Evolutionary conservation across 2,329 filamentous ascomycete species (phyloP).

Genomic region (Trichoderma sp.): DNA sequence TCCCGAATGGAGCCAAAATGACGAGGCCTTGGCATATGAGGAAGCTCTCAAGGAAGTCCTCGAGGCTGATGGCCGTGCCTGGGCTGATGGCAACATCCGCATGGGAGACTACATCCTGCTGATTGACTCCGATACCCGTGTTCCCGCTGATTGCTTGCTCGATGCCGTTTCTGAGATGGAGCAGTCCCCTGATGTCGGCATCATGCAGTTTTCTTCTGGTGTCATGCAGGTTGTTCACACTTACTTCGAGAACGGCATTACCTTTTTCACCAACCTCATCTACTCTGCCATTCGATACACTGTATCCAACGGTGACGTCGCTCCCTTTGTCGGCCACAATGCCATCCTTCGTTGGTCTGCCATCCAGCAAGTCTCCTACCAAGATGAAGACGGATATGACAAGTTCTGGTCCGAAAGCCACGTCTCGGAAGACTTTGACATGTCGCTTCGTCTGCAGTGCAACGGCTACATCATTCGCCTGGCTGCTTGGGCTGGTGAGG

Average conservation of each 20-base stretch:
- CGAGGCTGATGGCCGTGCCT: constrained; percentile 65
- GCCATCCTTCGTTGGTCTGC: constrained; percentile 73
- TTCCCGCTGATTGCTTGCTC: constrained; percentile 71
- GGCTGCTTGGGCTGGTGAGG: constrained; percentile 69
- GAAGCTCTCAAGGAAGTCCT: constrained; percentile 63
- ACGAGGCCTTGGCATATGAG: constrained; percentile 66
- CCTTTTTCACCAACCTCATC: constrained; percentile 70
- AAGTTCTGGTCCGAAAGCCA: constrained; percentile 81
- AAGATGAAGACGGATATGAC: constrained; percentile 67
- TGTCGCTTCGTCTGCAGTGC: constrained; percentile 73
- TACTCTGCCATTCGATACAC: constrained; percentile 75
- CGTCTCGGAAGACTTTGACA: constrained; percentile 79
- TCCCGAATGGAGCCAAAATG: constrained; percentile 62
- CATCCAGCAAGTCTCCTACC: constrained; percentile 69
- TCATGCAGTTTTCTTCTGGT: constrained; percentile 73
- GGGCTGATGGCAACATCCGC: constrained; percentile 82
- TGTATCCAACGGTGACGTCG: constrained; percentile 73
- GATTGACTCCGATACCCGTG: constrained; percentile 76
- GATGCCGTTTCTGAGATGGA: constrained; percentile 82
- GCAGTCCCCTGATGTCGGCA: constrained; percentile 71
- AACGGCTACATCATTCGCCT: constrained; percentile 70
- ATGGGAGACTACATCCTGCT: constrained; percentile 76
- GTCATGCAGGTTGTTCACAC: constrained; percentile 76
- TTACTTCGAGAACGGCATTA: constrained; percentile 69
- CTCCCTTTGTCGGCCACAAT: constrained; percentile 79